Percentiles rank a stretch among this genome's conserved stretches.
Evolutionary conservation across 768 basidiomycete species (phyloP).

Genomic region (Suillus fuscotomentosus): DNA sequence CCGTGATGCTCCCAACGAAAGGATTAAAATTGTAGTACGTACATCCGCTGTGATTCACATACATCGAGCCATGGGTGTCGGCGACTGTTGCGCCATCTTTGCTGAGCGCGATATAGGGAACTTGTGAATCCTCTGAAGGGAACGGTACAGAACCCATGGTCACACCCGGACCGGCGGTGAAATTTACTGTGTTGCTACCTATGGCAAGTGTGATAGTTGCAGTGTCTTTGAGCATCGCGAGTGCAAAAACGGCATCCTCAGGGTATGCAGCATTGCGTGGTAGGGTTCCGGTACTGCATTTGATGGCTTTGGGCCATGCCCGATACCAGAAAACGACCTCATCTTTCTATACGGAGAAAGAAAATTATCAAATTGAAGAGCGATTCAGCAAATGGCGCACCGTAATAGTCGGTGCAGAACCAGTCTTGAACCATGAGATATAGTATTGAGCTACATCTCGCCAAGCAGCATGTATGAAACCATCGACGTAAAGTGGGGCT

Average conservation of each 20-base stretch:
- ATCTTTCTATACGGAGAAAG: conserved; percentile 14
- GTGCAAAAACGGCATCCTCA: conserved; percentile 37
- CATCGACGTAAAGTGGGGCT: conserved; percentile 26
- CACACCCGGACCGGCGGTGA: conserved; percentile 8
- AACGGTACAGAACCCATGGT: conserved; percentile 21
- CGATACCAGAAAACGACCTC: conserved; percentile 27
- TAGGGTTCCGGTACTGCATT: conserved; percentile 24
- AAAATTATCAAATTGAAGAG: not conserved
- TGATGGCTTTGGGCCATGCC: conserved; percentile 21
- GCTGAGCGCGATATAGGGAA: conserved; percentile 25
- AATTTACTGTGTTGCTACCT: conserved; percentile 21
- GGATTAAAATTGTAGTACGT: conserved; percentile 29
- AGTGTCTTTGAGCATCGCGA: conserved; percentile 32
- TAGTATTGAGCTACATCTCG: conserved; percentile 26
- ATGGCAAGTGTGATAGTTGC: conserved; percentile 33
- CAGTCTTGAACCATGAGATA: conserved; percentile 24
- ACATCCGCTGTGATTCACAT: conserved; percentile 20
- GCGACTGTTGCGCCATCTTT: conserved; percentile 15
- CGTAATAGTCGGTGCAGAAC: conserved; percentile 16
- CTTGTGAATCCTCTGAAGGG: conserved; percentile 17
- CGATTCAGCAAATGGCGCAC: not conserved
- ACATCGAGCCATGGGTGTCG: conserved; percentile 17
- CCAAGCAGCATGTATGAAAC: conserved; percentile 24
- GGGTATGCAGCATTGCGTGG: conserved; percentile 21
- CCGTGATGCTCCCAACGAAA: conserved; percentile 16